Percentiles rank a stretch among this genome's conserved stretches.
phyloP scores from a whole-genome alignment of 23 red algal species.

The Chondrus crispus region DNA sequence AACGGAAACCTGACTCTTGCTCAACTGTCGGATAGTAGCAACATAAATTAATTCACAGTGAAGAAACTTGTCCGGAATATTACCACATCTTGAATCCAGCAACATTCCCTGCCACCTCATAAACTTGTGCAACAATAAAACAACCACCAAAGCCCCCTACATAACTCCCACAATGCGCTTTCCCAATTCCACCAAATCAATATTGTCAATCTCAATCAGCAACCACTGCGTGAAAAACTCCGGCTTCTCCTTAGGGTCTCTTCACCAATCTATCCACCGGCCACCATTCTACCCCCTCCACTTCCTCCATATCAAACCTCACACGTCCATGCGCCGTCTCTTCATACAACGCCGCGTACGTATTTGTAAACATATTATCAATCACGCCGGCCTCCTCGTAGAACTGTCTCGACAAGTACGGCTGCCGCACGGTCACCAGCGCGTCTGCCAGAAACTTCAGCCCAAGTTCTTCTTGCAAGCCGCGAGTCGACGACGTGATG shows the following conservation, averaged over 20 bases:
- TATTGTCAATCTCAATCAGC: slow-evolving; percentile 30
- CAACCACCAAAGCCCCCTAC: too few species aligned
- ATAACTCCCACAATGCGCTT: not conserved
- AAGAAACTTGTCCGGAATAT: too few species aligned
- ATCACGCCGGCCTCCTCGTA: slow-evolving; percentile 37
- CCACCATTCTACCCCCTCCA: slow-evolving; percentile 41
- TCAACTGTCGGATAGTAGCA: too few species aligned
- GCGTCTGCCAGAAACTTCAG: not conserved
- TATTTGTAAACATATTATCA: slow-evolving; percentile 48
- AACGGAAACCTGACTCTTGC: too few species aligned
- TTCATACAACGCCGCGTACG: slow-evolving; percentile 14
- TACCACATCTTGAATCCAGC: too few species aligned
- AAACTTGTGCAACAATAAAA: too few species aligned
- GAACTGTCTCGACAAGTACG: slow-evolving; percentile 29
- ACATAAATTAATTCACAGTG: too few species aligned
- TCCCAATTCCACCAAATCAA: not conserved
- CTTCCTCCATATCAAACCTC: slow-evolving; percentile 29
- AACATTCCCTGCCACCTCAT: too few species aligned
- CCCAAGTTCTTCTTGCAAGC: slow-evolving; percentile 68
- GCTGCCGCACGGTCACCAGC: slow-evolving; percentile 29
- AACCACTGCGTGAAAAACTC: slow-evolving; percentile 45
- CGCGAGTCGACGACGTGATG: slow-evolving; percentile 26
- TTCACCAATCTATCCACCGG: not conserved
- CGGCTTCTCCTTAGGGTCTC: not conserved
- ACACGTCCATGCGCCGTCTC: slow-evolving; percentile 14